Conservation (phyloP, 2,329 filamentous ascomycete species). For the Metarhizium robertsii region DNA sequence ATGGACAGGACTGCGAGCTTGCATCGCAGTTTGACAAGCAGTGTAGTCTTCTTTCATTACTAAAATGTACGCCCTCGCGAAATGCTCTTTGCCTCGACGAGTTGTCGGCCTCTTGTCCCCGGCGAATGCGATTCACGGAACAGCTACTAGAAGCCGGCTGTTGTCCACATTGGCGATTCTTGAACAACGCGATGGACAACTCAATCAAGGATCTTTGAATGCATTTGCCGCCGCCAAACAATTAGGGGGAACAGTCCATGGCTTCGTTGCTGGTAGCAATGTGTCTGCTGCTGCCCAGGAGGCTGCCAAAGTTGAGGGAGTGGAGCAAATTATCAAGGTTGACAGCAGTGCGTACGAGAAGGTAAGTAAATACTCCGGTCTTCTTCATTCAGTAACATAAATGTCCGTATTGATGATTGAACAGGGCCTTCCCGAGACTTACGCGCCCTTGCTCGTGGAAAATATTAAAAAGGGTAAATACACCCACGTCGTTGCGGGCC, state of each 20-base stretch:
- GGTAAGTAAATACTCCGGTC: conserved; percentile 35
- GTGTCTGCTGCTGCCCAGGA: conserved; percentile 70
- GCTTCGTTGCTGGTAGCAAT: conserved; percentile 74
- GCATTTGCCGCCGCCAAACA: conserved; percentile 80
- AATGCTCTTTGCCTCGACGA: conserved; percentile 13
- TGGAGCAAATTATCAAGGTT: conserved; percentile 85
- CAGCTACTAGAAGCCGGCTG: conserved; percentile 3
- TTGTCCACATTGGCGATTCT: conserved; percentile 85
- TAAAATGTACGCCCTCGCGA: conserved; percentile 22
- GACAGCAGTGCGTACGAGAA: conserved; percentile 90
- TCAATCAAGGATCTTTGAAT: conserved; percentile 73
- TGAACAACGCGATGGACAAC: conserved; percentile 84
- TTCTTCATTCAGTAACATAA: not conserved
- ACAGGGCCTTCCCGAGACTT: conserved; percentile 86
- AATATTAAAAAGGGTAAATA: conserved; percentile 95
- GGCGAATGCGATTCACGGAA: not conserved
- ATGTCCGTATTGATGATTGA: conserved; percentile 3
- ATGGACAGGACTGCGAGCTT: not conserved
- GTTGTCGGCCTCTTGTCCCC: not conserved
- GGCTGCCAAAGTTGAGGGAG: conserved; percentile 78
- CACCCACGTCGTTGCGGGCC: conserved; percentile 81
- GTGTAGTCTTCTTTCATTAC: not conserved
- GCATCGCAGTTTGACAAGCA: not conserved
- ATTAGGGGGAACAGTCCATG: conserved; percentile 77
- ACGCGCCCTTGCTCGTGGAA: conserved; percentile 82